Evolutionary conservation across 495 filamentous ascomycete species (phyloP), one percentile per base, ranked within the genome.

Genomic region (Jackrogersella multiformis): DNA sequence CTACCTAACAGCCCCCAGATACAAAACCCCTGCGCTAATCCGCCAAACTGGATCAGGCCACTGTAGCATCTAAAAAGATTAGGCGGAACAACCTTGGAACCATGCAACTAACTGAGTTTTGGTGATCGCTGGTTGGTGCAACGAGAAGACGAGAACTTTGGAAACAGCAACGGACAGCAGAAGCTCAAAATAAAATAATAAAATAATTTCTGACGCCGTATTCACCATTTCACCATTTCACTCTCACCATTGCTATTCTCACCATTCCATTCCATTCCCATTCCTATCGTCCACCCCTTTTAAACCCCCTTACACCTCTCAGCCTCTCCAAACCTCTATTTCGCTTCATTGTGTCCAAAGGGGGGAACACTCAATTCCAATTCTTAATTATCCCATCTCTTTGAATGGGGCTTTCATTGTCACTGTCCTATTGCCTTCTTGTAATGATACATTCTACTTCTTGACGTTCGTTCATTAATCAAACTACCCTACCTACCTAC

Each of bases 381-480:
- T 63, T 54, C 35, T 49, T 56, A 18, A 32, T 46, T 39, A 24
- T 61, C 59, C 66, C 49, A 67, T 74, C 66, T 69, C 60, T 68
- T 68, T 74, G 74, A 71, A 73, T 66, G 67, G 67, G 61, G 44
- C 45, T 61, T 57, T 61, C 45, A 45, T 69, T 65, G 55, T 61
- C 45, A 45, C 64, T 65, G 55, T 72, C 72, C 64, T 73, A 73
- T 73, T 68, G 54, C 72, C 38, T 69, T 73, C 60, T 80, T 80
- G 73, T 82, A 80, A 83, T 81, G 69, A 58, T 66, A 48, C 44
- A 36, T 78, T 80, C 52, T 73, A 68, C 72, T 79, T 81, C 75
- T 76, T 69, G 70, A 82, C 80, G 78, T 68, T 83, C 80, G 78
- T 68, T 83, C 79, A 69, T 82, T 82, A 78, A 81, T 54, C 66